Percentiles rank a stretch among this genome's conserved stretches.
Conservation (phyloP, 257 asterid species). For the Solanum sejunctum region DNA sequence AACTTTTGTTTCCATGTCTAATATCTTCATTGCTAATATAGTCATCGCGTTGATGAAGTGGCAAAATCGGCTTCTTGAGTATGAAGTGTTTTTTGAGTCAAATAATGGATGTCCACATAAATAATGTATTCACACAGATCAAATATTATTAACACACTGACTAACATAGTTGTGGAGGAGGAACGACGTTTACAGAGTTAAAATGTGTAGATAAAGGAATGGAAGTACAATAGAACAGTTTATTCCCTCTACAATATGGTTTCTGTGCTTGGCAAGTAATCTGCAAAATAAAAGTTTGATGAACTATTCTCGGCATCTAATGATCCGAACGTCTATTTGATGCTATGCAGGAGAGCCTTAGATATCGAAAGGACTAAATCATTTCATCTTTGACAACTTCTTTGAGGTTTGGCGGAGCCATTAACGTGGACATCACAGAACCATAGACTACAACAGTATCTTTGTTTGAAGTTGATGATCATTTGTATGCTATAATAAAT, state of each 20-base stretch:
- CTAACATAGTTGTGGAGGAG: not conserved
- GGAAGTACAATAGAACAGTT: too few relatives aligned
- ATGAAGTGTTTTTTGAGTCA: not conserved
- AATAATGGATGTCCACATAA: not conserved
- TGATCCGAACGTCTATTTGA: too few relatives aligned
- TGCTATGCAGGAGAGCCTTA: too few relatives aligned
- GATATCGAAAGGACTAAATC: not conserved
- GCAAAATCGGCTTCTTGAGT: not conserved
- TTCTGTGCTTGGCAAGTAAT: too few relatives aligned
- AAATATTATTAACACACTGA: not conserved
- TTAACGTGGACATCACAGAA: slow-evolving; percentile 21
- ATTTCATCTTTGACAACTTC: slow-evolving; percentile 19
- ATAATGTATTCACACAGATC: not conserved
- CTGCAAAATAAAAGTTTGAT: too few relatives aligned
- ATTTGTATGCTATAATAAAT: too few relatives aligned
- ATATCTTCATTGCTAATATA: not conserved
- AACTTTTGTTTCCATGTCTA: not conserved
- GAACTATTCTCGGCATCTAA: too few relatives aligned
- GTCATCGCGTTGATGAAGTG: not conserved
- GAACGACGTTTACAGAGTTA: not conserved
- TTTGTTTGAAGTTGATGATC: too few relatives aligned
- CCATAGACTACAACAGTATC: too few relatives aligned
- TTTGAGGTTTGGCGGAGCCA: slow-evolving; percentile 30
- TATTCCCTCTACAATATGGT: too few relatives aligned
- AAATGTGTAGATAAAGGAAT: not conserved